These are phyloP conservation scores for Pseudonitzschia pungens DNA, from an alignment of 108 stramenopile genomes.

Conservation along the genomic window DNA sequence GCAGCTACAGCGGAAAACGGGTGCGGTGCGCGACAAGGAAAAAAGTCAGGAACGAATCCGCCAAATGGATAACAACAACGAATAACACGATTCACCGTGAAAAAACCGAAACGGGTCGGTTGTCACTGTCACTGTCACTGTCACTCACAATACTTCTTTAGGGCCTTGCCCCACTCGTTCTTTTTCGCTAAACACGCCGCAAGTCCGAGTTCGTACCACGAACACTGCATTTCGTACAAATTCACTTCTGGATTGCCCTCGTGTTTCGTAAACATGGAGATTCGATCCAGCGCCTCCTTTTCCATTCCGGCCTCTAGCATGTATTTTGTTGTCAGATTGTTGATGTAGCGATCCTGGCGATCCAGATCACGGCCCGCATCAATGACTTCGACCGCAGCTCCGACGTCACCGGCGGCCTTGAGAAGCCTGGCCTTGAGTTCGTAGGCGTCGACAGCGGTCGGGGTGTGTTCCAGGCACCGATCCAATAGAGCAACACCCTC, in stretches of 20 bases:
- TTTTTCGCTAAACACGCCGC: slow-evolving; percentile 67
- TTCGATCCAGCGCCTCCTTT: slow-evolving; percentile 73
- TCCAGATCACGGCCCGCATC: slow-evolving; percentile 91
- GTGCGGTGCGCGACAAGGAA: slow-evolving; percentile 3
- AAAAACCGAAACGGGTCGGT: not conserved
- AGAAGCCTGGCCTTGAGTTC: slow-evolving; percentile 87
- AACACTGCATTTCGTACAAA: slow-evolving; percentile 97
- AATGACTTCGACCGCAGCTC: slow-evolving; percentile 82
- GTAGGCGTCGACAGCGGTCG: slow-evolving; percentile 90
- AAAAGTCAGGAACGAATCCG: not conserved
- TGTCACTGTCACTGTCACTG: not conserved
- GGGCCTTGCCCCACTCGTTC: slow-evolving; percentile 62
- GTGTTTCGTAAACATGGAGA: slow-evolving; percentile 86
- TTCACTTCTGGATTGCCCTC: slow-evolving; percentile 94
- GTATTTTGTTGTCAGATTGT: slow-evolving; percentile 96
- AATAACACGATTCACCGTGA: too few species aligned
- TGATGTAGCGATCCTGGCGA: slow-evolving; percentile 96
- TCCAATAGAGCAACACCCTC: slow-evolving; percentile 79
- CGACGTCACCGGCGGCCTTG: slow-evolving; percentile 81
- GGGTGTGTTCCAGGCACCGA: slow-evolving; percentile 88
- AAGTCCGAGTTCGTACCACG: slow-evolving; percentile 96
- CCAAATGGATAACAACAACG: not conserved
- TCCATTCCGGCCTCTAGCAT: slow-evolving; percentile 88
- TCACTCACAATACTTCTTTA: slow-evolving; percentile 85
- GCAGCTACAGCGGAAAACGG: slow-evolving; percentile 43